These are phyloP conservation scores for Globisporangium barbulae DNA, from an alignment of 352 stramenopile species.

Conservation along the genomic window DNA sequence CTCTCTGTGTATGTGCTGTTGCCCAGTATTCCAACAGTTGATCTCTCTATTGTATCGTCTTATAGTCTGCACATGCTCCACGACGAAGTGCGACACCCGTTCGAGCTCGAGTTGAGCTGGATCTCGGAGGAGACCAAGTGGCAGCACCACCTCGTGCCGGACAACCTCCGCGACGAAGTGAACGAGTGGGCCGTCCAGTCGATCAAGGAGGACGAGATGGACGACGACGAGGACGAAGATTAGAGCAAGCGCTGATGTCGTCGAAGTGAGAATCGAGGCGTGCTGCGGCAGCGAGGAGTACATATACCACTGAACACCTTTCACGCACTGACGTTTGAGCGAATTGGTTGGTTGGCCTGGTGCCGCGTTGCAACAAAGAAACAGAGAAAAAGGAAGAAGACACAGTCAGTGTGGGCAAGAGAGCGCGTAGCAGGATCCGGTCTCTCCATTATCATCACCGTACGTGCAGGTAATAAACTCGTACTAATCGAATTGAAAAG, in stretches of 20 bases:
- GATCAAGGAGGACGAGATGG: conserved; percentile 88
- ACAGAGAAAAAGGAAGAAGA: no score
- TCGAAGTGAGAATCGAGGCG: no score
- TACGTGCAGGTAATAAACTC: no score
- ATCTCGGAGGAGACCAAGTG: conserved; percentile 94
- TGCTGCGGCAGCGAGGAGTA: not conserved
- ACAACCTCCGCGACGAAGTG: conserved; percentile 83
- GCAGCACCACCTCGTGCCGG: conserved; percentile 93
- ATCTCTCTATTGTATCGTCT: conserved; percentile 1
- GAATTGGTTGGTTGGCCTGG: no score
- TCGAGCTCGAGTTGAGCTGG: conserved; percentile 98
- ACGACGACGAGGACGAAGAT: conserved; percentile 81
- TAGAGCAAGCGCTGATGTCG: conserved; percentile 15
- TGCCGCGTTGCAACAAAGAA: no score
- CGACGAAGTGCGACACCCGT: conserved; percentile 97
- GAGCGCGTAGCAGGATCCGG: no score
- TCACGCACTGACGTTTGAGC: no score
- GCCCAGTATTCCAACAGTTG: not conserved
- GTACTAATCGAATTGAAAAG: no score
- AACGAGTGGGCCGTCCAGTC: conserved; percentile 84
- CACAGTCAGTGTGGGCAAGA: no score
- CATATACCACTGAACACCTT: not conserved
- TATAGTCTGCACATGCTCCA: conserved; percentile 93
- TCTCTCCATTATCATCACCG: no score
- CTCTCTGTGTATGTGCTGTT: not conserved